Evolutionary conservation across 2,329 filamentous ascomycete species (phyloP).

Genomic region (Escovopsis sp.): DNA sequence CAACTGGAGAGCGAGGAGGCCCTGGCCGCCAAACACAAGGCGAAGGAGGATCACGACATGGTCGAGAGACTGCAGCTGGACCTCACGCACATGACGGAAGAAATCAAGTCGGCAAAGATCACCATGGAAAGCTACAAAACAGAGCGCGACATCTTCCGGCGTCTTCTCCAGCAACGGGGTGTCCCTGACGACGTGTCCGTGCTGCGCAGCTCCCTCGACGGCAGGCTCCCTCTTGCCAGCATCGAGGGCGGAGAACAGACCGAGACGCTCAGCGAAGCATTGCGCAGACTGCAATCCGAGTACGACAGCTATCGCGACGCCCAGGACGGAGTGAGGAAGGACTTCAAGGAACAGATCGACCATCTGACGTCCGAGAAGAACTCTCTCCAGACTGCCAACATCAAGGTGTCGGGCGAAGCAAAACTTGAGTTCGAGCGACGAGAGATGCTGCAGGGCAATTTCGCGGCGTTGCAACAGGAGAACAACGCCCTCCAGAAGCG

Average conservation of each 20-base stretch:
- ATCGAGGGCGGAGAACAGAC: constrained; percentile 43
- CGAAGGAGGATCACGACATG: constrained; percentile 52
- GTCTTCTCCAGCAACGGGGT: constrained; percentile 66
- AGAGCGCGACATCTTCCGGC: constrained; percentile 94
- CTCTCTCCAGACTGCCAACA: constrained; percentile 66
- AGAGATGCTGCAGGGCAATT: constrained; percentile 82
- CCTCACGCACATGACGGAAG: constrained; percentile 64
- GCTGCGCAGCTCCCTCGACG: constrained; percentile 57
- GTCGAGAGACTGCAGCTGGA: constrained; percentile 60
- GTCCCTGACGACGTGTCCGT: constrained; percentile 49
- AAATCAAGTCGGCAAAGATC: constrained; percentile 65
- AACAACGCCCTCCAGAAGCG: constrained; percentile 79
- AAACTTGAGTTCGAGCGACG: constrained; percentile 71
- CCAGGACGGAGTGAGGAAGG: constrained; percentile 63
- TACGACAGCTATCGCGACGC: constrained; percentile 86
- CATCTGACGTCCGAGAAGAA: constrained; percentile 70
- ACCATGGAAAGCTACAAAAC: constrained; percentile 88
- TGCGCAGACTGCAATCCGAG: constrained; percentile 78
- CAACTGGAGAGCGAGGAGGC: constrained; percentile 88
- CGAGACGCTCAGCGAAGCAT: constrained; percentile 53
- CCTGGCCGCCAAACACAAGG: constrained; percentile 47
- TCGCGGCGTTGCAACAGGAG: constrained; percentile 67
- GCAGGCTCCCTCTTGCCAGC: constrained; percentile 41
- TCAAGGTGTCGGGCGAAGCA: constrained; percentile 66
- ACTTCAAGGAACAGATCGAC: constrained; percentile 74